phyloP scores from a whole-genome alignment of 2,329 filamentous ascomycete genomes.

The Stylonectria norvegica region DNA sequence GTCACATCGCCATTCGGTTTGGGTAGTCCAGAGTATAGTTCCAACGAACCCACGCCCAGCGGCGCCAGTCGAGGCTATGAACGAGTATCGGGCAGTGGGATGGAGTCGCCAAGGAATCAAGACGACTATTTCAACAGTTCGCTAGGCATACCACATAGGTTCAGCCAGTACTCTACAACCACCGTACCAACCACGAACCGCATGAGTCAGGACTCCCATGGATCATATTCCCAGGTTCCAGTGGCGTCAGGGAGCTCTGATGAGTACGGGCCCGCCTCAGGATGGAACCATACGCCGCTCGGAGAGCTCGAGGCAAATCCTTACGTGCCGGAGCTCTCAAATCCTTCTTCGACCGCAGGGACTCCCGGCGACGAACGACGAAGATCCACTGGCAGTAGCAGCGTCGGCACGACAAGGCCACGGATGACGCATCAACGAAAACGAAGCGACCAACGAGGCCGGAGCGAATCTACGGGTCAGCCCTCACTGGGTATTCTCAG shows the following conservation, averaged over 20 bases:
- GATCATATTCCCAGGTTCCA: conserved; percentile 37
- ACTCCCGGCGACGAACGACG: conserved; percentile 23
- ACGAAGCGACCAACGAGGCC: conserved; percentile 26
- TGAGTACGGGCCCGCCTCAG: conserved; percentile 24
- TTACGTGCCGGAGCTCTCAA: conserved; percentile 37
- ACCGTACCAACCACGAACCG: conserved; percentile 25
- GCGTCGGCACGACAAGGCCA: conserved; percentile 19
- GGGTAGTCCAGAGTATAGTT: conserved; percentile 27
- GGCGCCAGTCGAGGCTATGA: conserved; percentile 23
- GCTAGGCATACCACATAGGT: conserved; percentile 9
- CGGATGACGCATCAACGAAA: conserved; percentile 25
- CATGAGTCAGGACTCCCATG: conserved; percentile 39
- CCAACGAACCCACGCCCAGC: conserved; percentile 24
- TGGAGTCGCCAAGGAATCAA: conserved; percentile 24
- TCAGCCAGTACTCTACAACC: conserved; percentile 19
- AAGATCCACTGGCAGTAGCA: conserved; percentile 25
- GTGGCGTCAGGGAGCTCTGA: conserved; percentile 41
- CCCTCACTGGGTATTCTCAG: conserved; percentile 31
- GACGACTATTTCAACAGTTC: conserved; percentile 30
- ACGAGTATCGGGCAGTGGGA: conserved; percentile 18
- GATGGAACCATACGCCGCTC: conserved; percentile 15
- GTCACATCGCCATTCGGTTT: conserved; percentile 17
- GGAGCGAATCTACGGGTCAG: conserved; percentile 23
- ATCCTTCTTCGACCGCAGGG: conserved; percentile 22
- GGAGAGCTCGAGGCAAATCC: conserved; percentile 38